Conservation (phyloP, 805 yeast genomes). For the Citeromyces matritensis region DNA sequence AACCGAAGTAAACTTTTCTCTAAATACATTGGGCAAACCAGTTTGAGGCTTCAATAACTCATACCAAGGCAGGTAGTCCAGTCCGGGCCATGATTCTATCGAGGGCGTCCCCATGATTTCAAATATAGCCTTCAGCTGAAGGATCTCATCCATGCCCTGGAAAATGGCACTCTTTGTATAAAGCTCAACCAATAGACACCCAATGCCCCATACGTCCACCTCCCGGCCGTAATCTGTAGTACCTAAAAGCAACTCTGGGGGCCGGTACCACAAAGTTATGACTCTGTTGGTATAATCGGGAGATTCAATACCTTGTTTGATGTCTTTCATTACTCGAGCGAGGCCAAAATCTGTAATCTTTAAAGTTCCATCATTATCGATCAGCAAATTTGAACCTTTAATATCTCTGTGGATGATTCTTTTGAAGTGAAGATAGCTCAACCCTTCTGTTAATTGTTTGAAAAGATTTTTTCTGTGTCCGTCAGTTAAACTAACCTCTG, state of each 20-base stretch:
- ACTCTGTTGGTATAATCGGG: conserved; percentile 91
- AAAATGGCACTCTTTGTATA: conserved; percentile 65
- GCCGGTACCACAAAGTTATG: conserved; percentile 94
- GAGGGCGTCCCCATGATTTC: conserved; percentile 82
- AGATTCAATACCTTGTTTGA: conserved; percentile 27
- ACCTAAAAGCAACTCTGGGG: conserved; percentile 86
- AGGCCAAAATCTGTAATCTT: conserved; percentile 76
- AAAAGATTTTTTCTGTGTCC: conserved; percentile 56
- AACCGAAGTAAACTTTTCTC: conserved; percentile 20
- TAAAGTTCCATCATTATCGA: conserved; percentile 45
- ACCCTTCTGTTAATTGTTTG: conserved; percentile 52
- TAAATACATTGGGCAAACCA: conserved; percentile 20
- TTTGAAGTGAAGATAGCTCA: conserved; percentile 52
- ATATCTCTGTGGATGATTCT: conserved; percentile 69
- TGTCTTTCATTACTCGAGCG: conserved; percentile 58
- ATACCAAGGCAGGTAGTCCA: conserved; percentile 83
- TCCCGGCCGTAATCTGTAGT: conserved; percentile 82
- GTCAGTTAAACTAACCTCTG: conserved; percentile 42
- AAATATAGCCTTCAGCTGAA: conserved; percentile 66
- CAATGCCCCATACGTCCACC: conserved; percentile 95
- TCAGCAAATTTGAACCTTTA: conserved; percentile 64
- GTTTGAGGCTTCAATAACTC: conserved; percentile 58
- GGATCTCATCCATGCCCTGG: conserved; percentile 80
- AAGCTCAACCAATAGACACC: conserved; percentile 77
- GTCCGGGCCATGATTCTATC: conserved; percentile 57